Conservation (phyloP, 73 alveolate genomes). For the Chromera velia region DNA sequence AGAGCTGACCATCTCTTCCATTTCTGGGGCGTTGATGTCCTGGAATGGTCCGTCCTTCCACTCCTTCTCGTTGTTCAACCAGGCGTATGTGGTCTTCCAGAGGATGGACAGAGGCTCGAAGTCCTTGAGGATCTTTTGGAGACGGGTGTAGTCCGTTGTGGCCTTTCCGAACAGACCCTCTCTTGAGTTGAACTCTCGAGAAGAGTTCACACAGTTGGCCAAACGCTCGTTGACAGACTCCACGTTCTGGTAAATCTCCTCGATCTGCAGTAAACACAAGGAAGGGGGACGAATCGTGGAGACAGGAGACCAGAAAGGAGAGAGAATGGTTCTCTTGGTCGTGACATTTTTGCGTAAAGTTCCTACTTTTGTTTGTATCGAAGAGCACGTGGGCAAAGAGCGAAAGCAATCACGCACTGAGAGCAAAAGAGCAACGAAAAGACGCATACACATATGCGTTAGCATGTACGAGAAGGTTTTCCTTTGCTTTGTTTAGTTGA, state of each 20-base stretch:
- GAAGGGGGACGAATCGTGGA: no score
- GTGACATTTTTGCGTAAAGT: no score
- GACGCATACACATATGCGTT: no score
- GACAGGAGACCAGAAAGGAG: neutral
- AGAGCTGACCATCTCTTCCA: slow-evolving; percentile 57
- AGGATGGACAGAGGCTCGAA: slow-evolving; percentile 82
- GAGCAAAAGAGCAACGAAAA: no score
- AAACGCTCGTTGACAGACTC: slow-evolving; percentile 54
- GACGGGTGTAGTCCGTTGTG: slow-evolving; percentile 75
- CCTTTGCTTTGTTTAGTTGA: no score
- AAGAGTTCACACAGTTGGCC: slow-evolving; percentile 59
- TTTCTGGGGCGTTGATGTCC: slow-evolving; percentile 57
- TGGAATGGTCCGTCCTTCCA: slow-evolving; percentile 65
- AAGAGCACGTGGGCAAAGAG: no score
- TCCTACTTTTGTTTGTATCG: no score
- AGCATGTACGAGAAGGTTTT: no score
- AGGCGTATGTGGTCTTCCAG: slow-evolving; percentile 74
- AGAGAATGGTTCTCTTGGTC: no score
- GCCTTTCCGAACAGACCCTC: slow-evolving; percentile 73
- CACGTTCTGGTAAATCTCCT: slow-evolving; percentile 49
- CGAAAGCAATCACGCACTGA: no score
- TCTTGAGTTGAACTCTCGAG: slow-evolving; percentile 78
- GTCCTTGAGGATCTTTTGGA: slow-evolving; percentile 64
- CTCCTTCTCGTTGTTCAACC: slow-evolving; percentile 53
- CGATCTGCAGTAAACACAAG: slow-evolving; percentile 21